Base-by-base conservation (phyloP, 345 rosid genomes). In the Dovyalis caffra region DNA sequence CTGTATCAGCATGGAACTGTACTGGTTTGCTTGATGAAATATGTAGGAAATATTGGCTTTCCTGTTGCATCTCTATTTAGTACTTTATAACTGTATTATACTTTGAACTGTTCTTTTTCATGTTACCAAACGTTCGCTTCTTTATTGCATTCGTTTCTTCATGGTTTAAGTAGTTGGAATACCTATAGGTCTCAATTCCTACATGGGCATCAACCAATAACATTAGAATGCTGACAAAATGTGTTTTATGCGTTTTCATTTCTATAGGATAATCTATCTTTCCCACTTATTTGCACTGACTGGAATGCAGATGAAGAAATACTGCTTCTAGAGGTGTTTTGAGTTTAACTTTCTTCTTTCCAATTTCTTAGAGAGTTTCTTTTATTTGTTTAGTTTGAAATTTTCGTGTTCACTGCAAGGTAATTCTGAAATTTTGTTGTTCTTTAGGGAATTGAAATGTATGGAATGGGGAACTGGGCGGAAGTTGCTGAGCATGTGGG, bases 271-370 rank as follows among this genome's bases (percentile, higher is more conserved):
- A 92, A 89, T 82, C 80, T 95, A 77, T 90, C 97, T 58, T 90
- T 91, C 77, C 97, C 93, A 3, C 97, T 95, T 64, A 88, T 93
- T 76, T 91, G 97, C 77, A 88, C 93, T 4, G 95, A 91, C 81
- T 95, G 99, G 99, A 93, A 90, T 88, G 97, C 98, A 23, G 98
- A 95, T 83, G 99, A 93, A 71, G 99, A 95, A 79, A 95, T 89
- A 80, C 88, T 95, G 79, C 98, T 95, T 71, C 85, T 95, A 16
- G 99, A 95, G 99, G 99, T 93, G 63, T 63, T 66, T 77, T 70
- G 14, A 11, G 2, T 33, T 64, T 70, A 6, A 31, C 56, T 58
- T 64, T 51, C 26, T 66, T 29, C 12, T 35, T 37, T 66, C 23
- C 67, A 8, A 38, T 25, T 26, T 37, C 8, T 68, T 43, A 45